Percentiles rank a stretch among this genome's conserved stretches.
These are phyloP conservation scores for Paramecium sonneborni DNA, from an alignment of 73 alveolate species.

Conservation along the genomic window DNA sequence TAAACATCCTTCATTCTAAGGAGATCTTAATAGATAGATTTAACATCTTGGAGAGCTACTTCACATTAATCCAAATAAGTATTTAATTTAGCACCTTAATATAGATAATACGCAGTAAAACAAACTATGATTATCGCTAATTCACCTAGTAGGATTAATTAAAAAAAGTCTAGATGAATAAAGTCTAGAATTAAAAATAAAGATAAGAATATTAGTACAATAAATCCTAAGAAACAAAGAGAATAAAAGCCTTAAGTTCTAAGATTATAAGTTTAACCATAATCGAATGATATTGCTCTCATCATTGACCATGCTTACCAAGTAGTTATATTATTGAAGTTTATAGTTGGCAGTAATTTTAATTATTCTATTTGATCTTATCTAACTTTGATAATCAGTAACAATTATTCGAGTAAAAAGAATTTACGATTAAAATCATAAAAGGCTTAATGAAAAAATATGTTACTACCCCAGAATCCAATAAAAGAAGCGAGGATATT, in stretches of 20 bases:
- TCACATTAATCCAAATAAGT: background rate
- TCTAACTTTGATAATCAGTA: background rate
- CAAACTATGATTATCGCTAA: background rate
- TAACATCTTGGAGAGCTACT: background rate
- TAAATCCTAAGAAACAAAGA: conserved; percentile 27
- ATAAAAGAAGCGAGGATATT: background rate
- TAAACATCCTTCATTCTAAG: conserved; percentile 31
- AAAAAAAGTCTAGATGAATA: background rate
- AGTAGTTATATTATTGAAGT: background rate
- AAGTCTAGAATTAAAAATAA: background rate
- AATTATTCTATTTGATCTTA: background rate
- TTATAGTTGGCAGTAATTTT: conserved; percentile 17
- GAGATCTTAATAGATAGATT: conserved; percentile 21
- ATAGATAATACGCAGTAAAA: background rate
- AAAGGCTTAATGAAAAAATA: background rate
- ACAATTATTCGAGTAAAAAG: background rate
- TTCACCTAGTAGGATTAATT: conserved; percentile 9
- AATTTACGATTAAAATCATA: conserved; percentile 33
- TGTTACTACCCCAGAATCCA: conserved; percentile 41
- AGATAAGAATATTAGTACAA: background rate
- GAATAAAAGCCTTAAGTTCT: conserved; percentile 54
- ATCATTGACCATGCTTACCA: conserved; percentile 53
- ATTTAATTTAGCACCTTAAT: conserved; percentile 12
- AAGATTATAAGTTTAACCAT: conserved; percentile 18
- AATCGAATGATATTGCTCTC: conserved; percentile 51